Percentiles rank a stretch among this genome's conserved stretches.
Evolutionary conservation across 257 asterid genomes (phyloP).

Genomic region (Ehretia macrophylla): DNA sequence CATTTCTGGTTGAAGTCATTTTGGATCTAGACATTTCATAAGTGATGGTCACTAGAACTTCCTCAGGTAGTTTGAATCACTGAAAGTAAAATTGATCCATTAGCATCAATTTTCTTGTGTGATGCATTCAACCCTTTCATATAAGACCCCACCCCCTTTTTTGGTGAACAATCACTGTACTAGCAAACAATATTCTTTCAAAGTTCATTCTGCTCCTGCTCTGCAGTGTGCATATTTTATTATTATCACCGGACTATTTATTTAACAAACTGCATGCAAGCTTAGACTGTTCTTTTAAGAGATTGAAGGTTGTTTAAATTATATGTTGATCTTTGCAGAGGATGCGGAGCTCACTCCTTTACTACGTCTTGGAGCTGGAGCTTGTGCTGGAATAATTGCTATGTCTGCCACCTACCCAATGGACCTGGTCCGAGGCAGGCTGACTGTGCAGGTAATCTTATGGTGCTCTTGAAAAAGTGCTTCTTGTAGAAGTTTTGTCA

Average conservation of each 20-base stretch:
- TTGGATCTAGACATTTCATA: no score
- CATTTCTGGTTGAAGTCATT: no score
- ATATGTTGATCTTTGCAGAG: constrained; percentile 42
- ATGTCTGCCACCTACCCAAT: constrained; percentile 99
- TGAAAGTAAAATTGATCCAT: no score
- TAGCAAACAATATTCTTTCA: no score
- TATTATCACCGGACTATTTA: background rate
- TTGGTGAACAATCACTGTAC: no score
- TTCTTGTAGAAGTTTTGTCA: no score
- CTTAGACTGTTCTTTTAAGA: background rate
- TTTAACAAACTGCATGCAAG: background rate
- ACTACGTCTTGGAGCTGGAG: constrained; percentile 95
- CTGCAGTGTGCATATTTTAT: no score
- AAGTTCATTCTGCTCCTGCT: no score
- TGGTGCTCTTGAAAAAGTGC: background rate
- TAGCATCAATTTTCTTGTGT: background rate
- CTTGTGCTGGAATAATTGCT: constrained; percentile 98
- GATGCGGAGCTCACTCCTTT: constrained; percentile 84
- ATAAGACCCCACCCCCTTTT: background rate
- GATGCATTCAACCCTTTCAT: background rate
- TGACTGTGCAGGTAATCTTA: constrained; percentile 84
- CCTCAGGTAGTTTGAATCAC: no score
- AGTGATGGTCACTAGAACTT: no score
- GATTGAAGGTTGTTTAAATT: background rate
- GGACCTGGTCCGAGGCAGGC: constrained; percentile 99